Base-by-base conservation (phyloP, 495 filamentous ascomycete genomes). In the Penicillium crystallinum region DNA sequence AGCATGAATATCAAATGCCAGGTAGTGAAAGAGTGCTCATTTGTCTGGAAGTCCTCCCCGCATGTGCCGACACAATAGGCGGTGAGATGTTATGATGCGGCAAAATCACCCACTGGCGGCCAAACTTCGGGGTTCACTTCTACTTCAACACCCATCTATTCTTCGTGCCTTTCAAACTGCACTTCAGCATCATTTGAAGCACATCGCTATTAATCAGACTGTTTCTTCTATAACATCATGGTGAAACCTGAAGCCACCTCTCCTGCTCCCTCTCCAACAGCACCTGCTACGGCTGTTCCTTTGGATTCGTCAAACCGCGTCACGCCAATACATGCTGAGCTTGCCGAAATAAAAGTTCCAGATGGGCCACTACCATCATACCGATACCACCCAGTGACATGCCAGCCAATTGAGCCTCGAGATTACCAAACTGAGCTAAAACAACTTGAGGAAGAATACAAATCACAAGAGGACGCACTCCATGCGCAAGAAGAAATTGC, bases 401-500 rank as follows among this genome's bases (percentile, higher is more conserved):
- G 71, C 31, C 53, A 63, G n/a, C 63, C 66, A 9, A 62, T 75
- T 14, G 59, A 67, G 1, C 22, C 52, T 6, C 43, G 60, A 52
- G 64, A 63, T 48, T 40, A 76, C 34, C 67, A 56, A 34, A 22
- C 50, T 6, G 57, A 74, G 39, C 56, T 77, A n/a, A 64, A 69
- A 21, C 56, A 69, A 35, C 46, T 77, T 44, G 67, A 64, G 12
- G 62, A 70, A 46, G 67, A 74, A 42, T 71, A 68, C 38, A 57
- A 72, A 3, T 62, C 70, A 0, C 63, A 56, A 18, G 71, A 64
- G n/a, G 62, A 63, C 0, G 69, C 71, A 3, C 37, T 72, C n/a
- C 73, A 67, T 44, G 73, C 65, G 25, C 70, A 73, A 37, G 69
- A 75, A 42, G 54, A 69, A 18, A 58, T 60, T n/a, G 73, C 66